phyloP scores from a whole-genome alignment of 176 grass and related monocot species.

The Triticum timopheevii region DNA sequence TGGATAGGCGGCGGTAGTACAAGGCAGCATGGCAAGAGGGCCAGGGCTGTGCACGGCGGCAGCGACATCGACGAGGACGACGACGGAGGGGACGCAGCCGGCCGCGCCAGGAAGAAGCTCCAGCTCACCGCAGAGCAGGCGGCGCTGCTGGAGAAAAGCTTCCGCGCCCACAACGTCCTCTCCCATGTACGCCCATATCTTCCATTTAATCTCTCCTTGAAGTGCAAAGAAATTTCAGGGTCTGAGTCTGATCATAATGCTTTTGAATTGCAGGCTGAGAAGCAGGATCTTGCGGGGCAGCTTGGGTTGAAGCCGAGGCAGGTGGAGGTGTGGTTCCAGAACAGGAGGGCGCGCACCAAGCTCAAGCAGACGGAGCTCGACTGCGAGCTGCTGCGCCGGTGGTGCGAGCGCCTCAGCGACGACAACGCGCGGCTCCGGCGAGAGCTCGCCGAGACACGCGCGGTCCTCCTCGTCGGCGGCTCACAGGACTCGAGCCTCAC shows the following conservation, averaged over 20 bases:
- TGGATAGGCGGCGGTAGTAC: too few relatives aligned
- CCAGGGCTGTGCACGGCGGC: neutral
- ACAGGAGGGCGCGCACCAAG: conserved; percentile 51
- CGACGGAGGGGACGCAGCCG: neutral
- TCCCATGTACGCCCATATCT: conserved; percentile 23
- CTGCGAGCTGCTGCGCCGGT: conserved; percentile 52
- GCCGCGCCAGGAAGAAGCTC: conserved; percentile 50
- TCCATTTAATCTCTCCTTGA: too few relatives aligned
- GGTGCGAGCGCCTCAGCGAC: conserved; percentile 46
- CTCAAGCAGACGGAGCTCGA: conserved; percentile 63
- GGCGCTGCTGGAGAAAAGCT: conserved; percentile 44
- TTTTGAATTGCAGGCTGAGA: conserved; percentile 32
- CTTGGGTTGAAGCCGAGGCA: conserved; percentile 28
- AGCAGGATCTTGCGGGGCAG: conserved; percentile 36
- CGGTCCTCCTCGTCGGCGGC: neutral
- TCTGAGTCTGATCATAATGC: too few relatives aligned
- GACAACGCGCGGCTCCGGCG: conserved; percentile 44
- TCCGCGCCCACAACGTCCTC: conserved; percentile 49
- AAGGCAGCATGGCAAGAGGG: conserved; percentile 5
- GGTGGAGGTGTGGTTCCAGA: conserved; percentile 69
- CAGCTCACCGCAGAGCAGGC: conserved; percentile 42
- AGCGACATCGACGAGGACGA: neutral
- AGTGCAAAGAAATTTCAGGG: too few relatives aligned
- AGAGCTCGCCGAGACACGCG: conserved; percentile 31
- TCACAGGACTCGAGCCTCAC: neutral